Evolutionary conservation across 2,329 filamentous ascomycete genomes (phyloP).

Genomic region (Aspergillus thermomutatus): DNA sequence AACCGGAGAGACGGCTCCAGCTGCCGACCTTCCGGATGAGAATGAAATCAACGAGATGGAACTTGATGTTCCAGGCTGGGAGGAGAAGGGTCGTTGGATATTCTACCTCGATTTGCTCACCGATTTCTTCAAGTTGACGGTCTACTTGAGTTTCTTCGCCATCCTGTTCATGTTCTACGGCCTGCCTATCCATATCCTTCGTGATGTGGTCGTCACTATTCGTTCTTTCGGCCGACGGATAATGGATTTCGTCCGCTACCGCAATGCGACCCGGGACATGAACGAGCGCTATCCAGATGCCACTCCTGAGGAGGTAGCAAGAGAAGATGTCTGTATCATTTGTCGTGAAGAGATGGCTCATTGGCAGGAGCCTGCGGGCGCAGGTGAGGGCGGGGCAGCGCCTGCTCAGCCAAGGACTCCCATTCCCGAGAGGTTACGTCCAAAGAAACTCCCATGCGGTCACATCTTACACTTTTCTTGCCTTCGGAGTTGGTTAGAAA

Average conservation of each 20-base stretch:
- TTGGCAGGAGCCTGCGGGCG: slow-evolving; percentile 58
- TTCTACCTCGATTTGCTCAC: slow-evolving; percentile 82
- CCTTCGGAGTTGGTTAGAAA: slow-evolving; percentile 92
- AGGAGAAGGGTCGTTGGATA: slow-evolving; percentile 89
- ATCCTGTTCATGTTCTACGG: slow-evolving; percentile 94
- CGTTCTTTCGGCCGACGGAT: slow-evolving; percentile 87
- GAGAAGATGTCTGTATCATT: slow-evolving; percentile 95
- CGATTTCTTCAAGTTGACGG: slow-evolving; percentile 84
- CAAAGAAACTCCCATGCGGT: slow-evolving; percentile 94
- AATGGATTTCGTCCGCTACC: slow-evolving; percentile 83
- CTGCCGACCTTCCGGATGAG: slow-evolving; percentile 55
- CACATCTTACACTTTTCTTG: slow-evolving; percentile 94
- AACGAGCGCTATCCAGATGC: slow-evolving; percentile 86
- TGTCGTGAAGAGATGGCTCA: slow-evolving; percentile 93
- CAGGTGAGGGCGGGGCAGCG: slow-evolving; percentile 22
- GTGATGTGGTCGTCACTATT: slow-evolving; percentile 91
- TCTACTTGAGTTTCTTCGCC: slow-evolving; percentile 89
- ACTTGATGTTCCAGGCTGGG: slow-evolving; percentile 93
- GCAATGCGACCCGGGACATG: slow-evolving; percentile 91
- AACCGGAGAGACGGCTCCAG: slow-evolving; percentile 33
- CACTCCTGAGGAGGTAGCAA: slow-evolving; percentile 74
- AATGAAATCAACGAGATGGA: slow-evolving; percentile 89
- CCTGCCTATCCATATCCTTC: slow-evolving; percentile 91
- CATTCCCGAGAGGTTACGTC: slow-evolving; percentile 75
- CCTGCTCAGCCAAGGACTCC: slow-evolving; percentile 29